Evolutionary conservation across 495 filamentous ascomycete genomes (phyloP), one percentile per base, ranked within the genome.

Genomic region (Hapsidospora chrysogenum): DNA sequence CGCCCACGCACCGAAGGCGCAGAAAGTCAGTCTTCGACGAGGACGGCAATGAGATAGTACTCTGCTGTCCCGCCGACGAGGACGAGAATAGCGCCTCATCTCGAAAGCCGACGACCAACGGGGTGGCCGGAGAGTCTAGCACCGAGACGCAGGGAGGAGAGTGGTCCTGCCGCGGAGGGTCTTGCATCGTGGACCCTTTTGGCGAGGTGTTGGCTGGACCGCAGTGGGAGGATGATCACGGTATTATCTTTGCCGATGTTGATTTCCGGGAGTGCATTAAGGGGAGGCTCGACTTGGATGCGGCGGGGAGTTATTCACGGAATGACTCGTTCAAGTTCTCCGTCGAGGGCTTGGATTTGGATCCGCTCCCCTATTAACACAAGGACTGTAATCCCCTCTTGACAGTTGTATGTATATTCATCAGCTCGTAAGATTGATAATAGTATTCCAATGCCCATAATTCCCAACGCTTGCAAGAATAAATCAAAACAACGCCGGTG

Each of bases 251-350:
- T 30, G 57, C 56, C 0, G 61, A 65, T 17, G 58, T 70, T 3
- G 65, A 64, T 31, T 60, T 69, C 23, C 52, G 69, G 0, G 69
- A 72, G 35, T 65, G 61, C 35, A 47, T 74, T 22, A 47, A 63
- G 3, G 66, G 61, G 8, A 56, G 70, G 41, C 34, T 76, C 48
- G 72, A 76, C 49, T 42, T 76, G 19, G 82, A 89, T 52, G 68
- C 80, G 33, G 79, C 76, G 7, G 82, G 80, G 3, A 77, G 72
- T 45, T 89, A 85, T 55, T 78, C 78, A n/a, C 60, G 62, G 29
- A 84, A 76, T 41, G 84, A 93, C 56, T 63, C 78, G 2, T 92
- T 93, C 53, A 74, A 76, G 48, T 58, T 93, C 28, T 72, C 64
- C 0, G 82, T 92, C 3, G 68, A 76, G 31, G 84, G 82, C 1